Base-by-base conservation (phyloP, 768 basidiomycete species). In the Erythrobasidium yunnanense region DNA sequence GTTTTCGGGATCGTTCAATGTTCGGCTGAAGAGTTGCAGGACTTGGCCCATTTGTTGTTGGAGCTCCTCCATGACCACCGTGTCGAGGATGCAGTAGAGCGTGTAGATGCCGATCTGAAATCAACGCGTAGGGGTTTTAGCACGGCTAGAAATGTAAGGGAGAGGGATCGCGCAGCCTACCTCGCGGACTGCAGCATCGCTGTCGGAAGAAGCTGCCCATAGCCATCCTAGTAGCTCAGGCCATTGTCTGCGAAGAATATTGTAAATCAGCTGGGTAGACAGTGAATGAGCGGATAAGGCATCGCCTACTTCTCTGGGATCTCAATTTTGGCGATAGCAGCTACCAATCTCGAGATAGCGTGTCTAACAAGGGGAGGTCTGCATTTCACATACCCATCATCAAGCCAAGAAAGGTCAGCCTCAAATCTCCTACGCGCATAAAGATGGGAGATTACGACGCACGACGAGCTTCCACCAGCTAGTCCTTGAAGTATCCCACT, bases 241-340 rank as follows among this genome's bases (percentile, higher is more conserved):
- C 95, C 95, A 97, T 69, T 82, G 81, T 70, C 70, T 71, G 38
- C 66, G 34, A 8, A 4, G 42, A 22, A 58, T 6, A 4, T 15
- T 17, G 34, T 33, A 20, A 23, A 13, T 4, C 8, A 2, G 54
- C 22, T 17, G 20, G 7, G 29, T 5, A 15, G 27, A 23, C 23
- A 5, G 22, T 55, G 8, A n/a, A 5, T 4, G 8, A 55, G 11
- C 8, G 5, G 42, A 33, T 15, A 4, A 23, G 13, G 54, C 25
- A 8, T 4, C n/a, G n/a, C 33, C 18, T 20, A 58, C 66, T 84
- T 83, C 58, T 81, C 75, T 17, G 85, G 82, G 66, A 96, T 81
- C 75, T 99, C 95, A 74, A 90, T 83, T 60, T 84, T 82, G 20
- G 92, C 93, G 77, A 97, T 87, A 66, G 90, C 86, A 46, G 93